Base-by-base conservation (phyloP, 129 eudicot genomes). In the Tagetes patula region DNA sequence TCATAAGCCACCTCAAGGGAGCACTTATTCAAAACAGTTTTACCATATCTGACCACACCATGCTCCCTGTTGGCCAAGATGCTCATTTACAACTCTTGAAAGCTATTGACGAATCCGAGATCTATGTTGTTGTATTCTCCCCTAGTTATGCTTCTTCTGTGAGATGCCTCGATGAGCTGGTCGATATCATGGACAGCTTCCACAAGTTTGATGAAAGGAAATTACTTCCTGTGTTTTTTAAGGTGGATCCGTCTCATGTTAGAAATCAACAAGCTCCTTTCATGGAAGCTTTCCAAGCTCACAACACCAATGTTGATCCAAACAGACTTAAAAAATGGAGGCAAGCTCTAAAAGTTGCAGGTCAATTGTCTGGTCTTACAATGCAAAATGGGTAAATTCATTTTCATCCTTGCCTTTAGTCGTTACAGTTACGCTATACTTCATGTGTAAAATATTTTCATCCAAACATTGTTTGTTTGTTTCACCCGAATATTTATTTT, bases 241-340 rank as follows among this genome's bases (percentile, higher is more conserved):
- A 58, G 41, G 76, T 72, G 33, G 68, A 72, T 42, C 68, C 76
- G 30, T 72, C 68, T n/a, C 9, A 72, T 72, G 68, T 72, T 58
- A 32, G 7, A 32, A 42, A 8, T 13, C 76, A 72, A 58, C n/a
- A 56, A n/a, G 76, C 45, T 40, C 42, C 76, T 72, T 72, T 72
- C 31, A 12, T 0, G 68, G 68, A 58, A 41, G 68, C 76, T 41
- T 72, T 72, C 5, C 32, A 72, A 39, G 34, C 52, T 32, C 73
- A 75, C 46, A 30, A 66, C 43, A 59, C n/a, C 8, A 12, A 6
- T 1, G 2, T 72, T 6, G 67, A 72, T 42, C 42, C 68, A 11
- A 3, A 56, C 6, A 68, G 39, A 37, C 52, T 68, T 70, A 31
- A 56, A 38, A 7, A 49, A 55, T 58, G 80, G 80, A 76, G 45